Percentiles rank a stretch among this genome's conserved stretches.
Conservation (phyloP, 169 alveolate species). For the Cryptosporidium andersoni region DNA sequence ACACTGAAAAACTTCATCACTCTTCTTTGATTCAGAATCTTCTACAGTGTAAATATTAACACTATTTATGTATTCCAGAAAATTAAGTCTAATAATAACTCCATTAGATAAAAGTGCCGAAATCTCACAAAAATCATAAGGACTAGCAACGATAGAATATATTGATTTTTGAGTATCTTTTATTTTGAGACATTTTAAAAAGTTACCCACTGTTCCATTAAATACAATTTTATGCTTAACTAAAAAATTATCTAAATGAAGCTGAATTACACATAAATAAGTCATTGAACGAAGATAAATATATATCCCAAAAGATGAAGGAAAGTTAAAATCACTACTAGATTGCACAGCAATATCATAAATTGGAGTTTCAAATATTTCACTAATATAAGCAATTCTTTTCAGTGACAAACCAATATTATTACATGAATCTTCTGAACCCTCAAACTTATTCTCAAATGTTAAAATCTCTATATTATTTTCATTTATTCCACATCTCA, state of each 20-base stretch:
- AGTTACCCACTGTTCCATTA: neutral
- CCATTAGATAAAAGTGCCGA: constrained; percentile 32
- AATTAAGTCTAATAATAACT: constrained; percentile 3
- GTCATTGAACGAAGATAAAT: constrained; percentile 20
- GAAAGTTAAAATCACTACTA: constrained; percentile 16
- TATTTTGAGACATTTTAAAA: neutral
- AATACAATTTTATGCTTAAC: constrained; percentile 1
- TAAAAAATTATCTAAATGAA: neutral
- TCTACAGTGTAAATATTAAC: neutral
- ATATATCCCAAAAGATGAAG: constrained; percentile 5
- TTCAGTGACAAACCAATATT: constrained; percentile 7
- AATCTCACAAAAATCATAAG: constrained; percentile 38
- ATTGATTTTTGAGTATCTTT: constrained; percentile 2
- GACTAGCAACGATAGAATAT: constrained; percentile 25
- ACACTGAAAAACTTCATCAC: constrained; percentile 29
- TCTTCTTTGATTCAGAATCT: constrained; percentile 6
- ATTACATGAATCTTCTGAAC: neutral
- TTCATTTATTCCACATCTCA: constrained; percentile 25
- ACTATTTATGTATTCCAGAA: neutral
- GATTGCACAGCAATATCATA: constrained; percentile 38
- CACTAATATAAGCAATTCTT: neutral
- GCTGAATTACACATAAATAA: constrained; percentile 6
- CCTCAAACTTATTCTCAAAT: neutral
- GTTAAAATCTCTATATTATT: constrained; percentile 29
- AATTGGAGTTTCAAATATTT: constrained; percentile 1